Evolutionary conservation across 345 rosid genomes (phyloP), one percentile per base, ranked within the genome.

Genomic region (Trapa incisa): DNA sequence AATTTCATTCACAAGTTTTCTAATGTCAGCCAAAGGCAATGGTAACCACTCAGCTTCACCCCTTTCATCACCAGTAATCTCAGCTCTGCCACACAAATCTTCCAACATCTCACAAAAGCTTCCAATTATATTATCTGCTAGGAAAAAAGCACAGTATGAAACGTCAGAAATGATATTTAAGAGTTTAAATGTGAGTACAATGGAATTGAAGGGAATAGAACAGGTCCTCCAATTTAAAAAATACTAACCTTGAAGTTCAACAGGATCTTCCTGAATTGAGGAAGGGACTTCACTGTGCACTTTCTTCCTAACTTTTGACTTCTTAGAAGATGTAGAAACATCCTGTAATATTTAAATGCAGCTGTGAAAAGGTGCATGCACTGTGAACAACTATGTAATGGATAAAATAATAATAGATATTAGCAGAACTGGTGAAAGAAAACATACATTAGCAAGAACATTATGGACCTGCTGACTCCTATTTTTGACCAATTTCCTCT

Each of bases 41-140:
- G 86, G 77, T 65, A 86, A 77, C 90, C 92, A 94, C 77, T 89
- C 99, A 69, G 83, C 75, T 74, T 89, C 99, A 72, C 85, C 91
- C 78, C 80, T 85, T 43, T 91, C 99, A 81, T 94, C 97, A 78
- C 78, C 78, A 68, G 78, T 75, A 78, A 87, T 72, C 81, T 86
- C 96, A 79, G 96, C 91, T 86, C 83, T 85, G 71, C 84, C 72
- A 73, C 89, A 89, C 70, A 94, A 81, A 69, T 86, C 97, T 75
- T 91, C 97, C 73, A 89, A 73, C 80, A 82, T 73, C 77, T 87
- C 91, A 77, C 84, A 79, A 77, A 94, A 91, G 77, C 74, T 80
- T 71, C 81, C 72, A 75, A 91, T 65, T 9, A 73, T 73, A 72
- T 85, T 82, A 81, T 94, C 99, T 94, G 74, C n/a, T 38, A 42